Evolutionary conservation across 2,329 filamentous ascomycete genomes (phyloP).

Genomic region (Diaporthe amygdali): DNA sequence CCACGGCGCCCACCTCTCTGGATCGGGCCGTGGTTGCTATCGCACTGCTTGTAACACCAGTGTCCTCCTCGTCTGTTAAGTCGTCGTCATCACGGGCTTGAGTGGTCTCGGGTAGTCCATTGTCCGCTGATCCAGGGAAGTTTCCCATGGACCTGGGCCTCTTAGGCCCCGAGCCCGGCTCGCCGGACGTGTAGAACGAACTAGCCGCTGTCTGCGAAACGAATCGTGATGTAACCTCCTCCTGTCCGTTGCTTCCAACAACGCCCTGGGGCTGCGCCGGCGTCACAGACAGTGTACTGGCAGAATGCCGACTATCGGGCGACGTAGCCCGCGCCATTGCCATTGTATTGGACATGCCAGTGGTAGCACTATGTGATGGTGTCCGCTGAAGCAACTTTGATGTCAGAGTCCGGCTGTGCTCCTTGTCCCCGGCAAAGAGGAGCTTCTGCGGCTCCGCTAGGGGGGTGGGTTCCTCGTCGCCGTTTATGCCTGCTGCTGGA

Average conservation of each 20-base stretch:
- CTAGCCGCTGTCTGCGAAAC: constrained; percentile 53
- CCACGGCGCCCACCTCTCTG: constrained; percentile 43
- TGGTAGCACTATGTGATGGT: constrained; percentile 65
- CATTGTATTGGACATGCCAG: constrained; percentile 68
- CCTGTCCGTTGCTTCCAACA: constrained; percentile 48
- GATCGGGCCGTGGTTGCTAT: constrained; percentile 26
- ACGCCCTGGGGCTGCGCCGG: constrained; percentile 30
- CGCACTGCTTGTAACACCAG: constrained; percentile 39
- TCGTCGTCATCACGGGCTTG: constrained; percentile 30
- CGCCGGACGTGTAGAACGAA: constrained; percentile 53
- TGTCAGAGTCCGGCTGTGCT: constrained; percentile 70
- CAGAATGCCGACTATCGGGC: constrained; percentile 31
- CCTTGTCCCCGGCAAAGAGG: constrained; percentile 45
- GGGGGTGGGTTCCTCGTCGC: constrained; percentile 25
- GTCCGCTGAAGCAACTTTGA: constrained; percentile 70
- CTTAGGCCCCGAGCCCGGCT: constrained; percentile 23
- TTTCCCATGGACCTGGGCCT: constrained; percentile 49
- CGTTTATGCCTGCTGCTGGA: constrained; percentile 9
- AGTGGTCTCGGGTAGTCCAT: constrained; percentile 11
- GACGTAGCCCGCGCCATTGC: constrained; percentile 53
- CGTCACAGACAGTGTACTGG: constrained; percentile 41
- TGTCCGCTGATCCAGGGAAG: constrained; percentile 33
- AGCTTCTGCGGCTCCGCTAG: constrained; percentile 27
- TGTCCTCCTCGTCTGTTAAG: constrained; percentile 43
- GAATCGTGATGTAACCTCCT: constrained; percentile 64